Base-by-base conservation (phyloP, 441 rosid species). In the Rhodomyrtus psidioides region DNA sequence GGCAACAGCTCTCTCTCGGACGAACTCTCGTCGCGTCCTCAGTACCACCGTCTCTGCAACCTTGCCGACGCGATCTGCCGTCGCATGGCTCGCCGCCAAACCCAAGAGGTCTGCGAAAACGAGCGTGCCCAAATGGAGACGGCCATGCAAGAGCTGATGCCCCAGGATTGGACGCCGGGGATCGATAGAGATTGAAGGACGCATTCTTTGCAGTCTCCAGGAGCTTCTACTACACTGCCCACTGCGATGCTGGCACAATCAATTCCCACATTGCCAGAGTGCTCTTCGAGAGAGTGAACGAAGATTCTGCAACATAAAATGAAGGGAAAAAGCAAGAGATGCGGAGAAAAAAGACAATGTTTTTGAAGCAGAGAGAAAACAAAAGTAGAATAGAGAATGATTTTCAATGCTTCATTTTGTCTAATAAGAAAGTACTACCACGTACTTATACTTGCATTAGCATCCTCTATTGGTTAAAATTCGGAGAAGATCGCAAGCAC, bases 131-230 rank as follows among this genome's bases (percentile, higher is more conserved):
- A 87, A 81, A 90, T 91, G 86, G 97, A 95, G 84, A 74, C 87
- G 13, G 92, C 88, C 62, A 95, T 96, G 98, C 93, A 91, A 93
- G 84, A 92, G 83, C 91, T 96, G 81, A 95, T 91, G 46, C 59
- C 92, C 70, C 86, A 85, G 44, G 91, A 91, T 34, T 62, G 83
- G 6, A 79, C 90, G 4, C 88, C 83, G 30, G 95, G 81, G 53
- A 53, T 84, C 27, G 83, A 84, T 26, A 83, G 87, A 55, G 86
- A 88, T 82, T 91, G 85, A 95, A 94, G 88, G 88, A 90, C 30
- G 92, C 92, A 28, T 95, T 92, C 86, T 92, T 96, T 15, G 55
- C 89, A 6, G 94, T 95, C 59, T 94, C 94, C 8, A 94, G 88
- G 89, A 89, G 93, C 30, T 93, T 88, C 88, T 96, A 93, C 91